These are phyloP conservation scores for Solanum sparsipilum DNA, from an alignment of 257 asterid genomes.

Conservation along the genomic window DNA sequence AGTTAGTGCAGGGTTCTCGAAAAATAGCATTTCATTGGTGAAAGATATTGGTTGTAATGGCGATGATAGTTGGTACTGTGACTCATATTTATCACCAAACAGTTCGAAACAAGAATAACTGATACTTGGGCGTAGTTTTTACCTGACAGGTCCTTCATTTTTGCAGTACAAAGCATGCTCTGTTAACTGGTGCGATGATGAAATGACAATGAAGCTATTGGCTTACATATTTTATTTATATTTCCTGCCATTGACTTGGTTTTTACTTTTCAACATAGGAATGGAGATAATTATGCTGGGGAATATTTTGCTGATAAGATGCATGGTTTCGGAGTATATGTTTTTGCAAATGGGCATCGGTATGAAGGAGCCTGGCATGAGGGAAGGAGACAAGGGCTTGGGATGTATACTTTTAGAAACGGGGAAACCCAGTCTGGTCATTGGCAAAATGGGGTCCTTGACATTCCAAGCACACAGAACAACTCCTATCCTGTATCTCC, in stretches of 20 bases:
- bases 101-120: neutral
- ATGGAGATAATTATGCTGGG: conserved; percentile 69
- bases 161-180: neutral
- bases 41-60: too few relatives aligned
- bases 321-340: conserved; percentile 47
- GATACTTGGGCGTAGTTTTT: neutral
- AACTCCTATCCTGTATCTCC: conserved; percentile 16
- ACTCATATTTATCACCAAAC: neutral
- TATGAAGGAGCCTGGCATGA: conserved; percentile 92
- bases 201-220: neutral
- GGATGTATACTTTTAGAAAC: conserved; percentile 52
- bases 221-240: neutral
- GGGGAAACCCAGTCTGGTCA: conserved; percentile 65
- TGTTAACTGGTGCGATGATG: neutral
- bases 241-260: neutral
- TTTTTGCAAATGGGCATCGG: conserved; percentile 55
- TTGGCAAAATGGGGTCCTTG: conserved; percentile 62
- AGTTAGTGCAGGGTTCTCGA: neutral
- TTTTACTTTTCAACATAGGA: conserved; percentile 24
- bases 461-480: conserved; percentile 18
- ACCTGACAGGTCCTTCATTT: neutral
- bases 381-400: conserved; percentile 75
- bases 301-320: conserved; percentile 37
- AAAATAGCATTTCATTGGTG: neutral
- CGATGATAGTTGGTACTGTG: neutral